Evolutionary conservation across 148 eudicot genomes (phyloP).

Genomic region (Spergularia bocconei): DNA sequence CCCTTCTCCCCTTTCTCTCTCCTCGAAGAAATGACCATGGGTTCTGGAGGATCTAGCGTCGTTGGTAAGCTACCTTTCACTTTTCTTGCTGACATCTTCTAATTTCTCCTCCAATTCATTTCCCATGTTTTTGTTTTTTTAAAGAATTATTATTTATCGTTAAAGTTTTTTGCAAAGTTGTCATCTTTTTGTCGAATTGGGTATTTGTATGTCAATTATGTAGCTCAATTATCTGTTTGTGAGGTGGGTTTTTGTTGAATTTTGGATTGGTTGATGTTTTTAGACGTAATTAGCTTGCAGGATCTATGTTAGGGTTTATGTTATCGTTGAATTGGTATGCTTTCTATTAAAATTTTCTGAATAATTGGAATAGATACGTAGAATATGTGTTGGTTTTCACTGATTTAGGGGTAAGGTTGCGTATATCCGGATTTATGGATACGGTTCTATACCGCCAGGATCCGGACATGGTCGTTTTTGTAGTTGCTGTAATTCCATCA

Average conservation of each 20-base stretch:
- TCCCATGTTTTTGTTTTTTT: not conserved
- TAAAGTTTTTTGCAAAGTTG: not conserved
- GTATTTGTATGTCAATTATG: not conserved
- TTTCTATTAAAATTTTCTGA: no score
- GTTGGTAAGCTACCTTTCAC: constrained; percentile 23
- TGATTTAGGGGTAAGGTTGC: constrained; percentile 3
- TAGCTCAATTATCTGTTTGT: not conserved
- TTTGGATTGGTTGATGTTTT: not conserved
- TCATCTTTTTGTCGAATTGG: not conserved
- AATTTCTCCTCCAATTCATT: not conserved
- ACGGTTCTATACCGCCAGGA: not conserved
- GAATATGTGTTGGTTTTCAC: not conserved
- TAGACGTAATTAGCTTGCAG: not conserved
- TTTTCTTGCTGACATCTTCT: not conserved
- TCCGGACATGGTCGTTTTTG: not conserved
- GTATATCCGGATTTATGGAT: not conserved
- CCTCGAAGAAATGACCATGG: constrained; percentile 29
- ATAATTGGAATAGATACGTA: no score
- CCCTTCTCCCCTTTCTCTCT: not conserved
- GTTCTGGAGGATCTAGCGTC: constrained; percentile 37
- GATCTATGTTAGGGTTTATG: constrained; percentile 15
- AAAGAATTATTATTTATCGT: not conserved
- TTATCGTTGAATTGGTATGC: not conserved
- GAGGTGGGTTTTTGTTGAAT: not conserved
- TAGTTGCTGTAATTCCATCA: not conserved